Conservation (phyloP, 2,329 filamentous ascomycete species). For the Cyclaneusma minus region DNA sequence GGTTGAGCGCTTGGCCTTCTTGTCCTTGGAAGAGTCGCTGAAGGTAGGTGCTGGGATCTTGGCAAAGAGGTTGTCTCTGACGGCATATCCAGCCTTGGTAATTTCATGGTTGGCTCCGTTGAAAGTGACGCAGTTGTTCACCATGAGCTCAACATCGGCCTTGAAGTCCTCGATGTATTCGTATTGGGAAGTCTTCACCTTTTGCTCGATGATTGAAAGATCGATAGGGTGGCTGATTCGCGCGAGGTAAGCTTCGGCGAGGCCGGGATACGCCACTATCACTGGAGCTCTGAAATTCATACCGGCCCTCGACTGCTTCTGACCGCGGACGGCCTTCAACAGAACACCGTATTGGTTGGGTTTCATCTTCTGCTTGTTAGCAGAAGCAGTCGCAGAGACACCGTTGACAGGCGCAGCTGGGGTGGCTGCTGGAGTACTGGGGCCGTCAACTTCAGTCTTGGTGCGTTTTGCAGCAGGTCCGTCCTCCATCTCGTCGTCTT, state of each 20-base stretch:
- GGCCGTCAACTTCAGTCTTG: slow-evolving; percentile 46
- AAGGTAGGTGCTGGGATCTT: slow-evolving; percentile 40
- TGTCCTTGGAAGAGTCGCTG: slow-evolving; percentile 42
- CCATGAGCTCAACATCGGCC: slow-evolving; percentile 60
- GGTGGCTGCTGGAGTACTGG: slow-evolving; percentile 17
- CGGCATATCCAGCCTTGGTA: slow-evolving; percentile 37
- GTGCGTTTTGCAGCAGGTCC: slow-evolving; percentile 68
- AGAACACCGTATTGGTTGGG: slow-evolving; percentile 44
- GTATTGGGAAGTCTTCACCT: slow-evolving; percentile 55
- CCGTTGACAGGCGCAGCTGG: slow-evolving; percentile 10
- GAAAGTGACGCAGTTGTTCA: slow-evolving; percentile 65
- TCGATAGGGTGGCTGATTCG: slow-evolving; percentile 70
- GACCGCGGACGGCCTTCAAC: slow-evolving; percentile 49
- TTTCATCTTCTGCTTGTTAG: slow-evolving; percentile 24
- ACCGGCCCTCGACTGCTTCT: slow-evolving; percentile 79
- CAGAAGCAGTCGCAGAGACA: slow-evolving; percentile 4
- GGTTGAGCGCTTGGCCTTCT: slow-evolving; percentile 36
- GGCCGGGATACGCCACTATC: slow-evolving; percentile 53
- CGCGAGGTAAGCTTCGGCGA: slow-evolving; percentile 59
- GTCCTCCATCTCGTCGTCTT: slow-evolving; percentile 48
- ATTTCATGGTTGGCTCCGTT: slow-evolving; percentile 69
- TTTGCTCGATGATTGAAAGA: slow-evolving; percentile 65
- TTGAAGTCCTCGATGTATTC: slow-evolving; percentile 55
- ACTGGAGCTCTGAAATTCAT: slow-evolving; percentile 65
- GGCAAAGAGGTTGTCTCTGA: slow-evolving; percentile 43